phyloP scores from a whole-genome alignment of 202 grass and related monocot genomes.

The Dendrocalamus latiflorus region DNA sequence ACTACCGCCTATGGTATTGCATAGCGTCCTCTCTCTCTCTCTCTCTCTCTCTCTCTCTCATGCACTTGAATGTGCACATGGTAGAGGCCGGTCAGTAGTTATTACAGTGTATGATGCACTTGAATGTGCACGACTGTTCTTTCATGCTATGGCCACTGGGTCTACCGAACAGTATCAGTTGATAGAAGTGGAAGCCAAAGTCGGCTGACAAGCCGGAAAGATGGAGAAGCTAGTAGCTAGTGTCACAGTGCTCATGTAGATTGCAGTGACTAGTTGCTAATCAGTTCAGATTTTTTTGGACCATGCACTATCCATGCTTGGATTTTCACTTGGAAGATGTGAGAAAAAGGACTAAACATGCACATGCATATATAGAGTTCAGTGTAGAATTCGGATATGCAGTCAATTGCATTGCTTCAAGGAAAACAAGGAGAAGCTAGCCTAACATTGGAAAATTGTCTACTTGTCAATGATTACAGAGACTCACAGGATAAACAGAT shows the following conservation, averaged over 20 bases:
- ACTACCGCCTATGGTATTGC: no score
- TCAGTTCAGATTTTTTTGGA: conserved; percentile 10
- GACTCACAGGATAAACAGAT: background rate
- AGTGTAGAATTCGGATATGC: background rate
- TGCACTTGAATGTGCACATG: conserved; percentile 25
- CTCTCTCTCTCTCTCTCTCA: no score
- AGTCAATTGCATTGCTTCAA: background rate
- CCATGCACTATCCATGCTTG: background rate
- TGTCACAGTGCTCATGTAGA: background rate
- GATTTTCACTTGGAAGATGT: background rate
- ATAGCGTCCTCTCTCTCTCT: no score
- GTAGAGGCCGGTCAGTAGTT: conserved; percentile 14
- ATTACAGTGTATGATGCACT: background rate
- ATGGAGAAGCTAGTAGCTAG: background rate
- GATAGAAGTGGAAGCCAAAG: no score
- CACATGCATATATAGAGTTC: conserved; percentile 8
- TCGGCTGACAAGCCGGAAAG: no score
- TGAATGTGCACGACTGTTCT: no score
- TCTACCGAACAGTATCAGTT: no score
- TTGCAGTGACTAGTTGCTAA: background rate
- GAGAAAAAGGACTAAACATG: background rate
- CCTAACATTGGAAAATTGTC: background rate
- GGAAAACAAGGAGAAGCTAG: background rate
- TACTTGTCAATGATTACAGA: background rate
- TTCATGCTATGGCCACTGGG: no score